phyloP scores from a whole-genome alignment of 2,329 filamentous ascomycete species.

The Neopestalotiopsis sp. region DNA sequence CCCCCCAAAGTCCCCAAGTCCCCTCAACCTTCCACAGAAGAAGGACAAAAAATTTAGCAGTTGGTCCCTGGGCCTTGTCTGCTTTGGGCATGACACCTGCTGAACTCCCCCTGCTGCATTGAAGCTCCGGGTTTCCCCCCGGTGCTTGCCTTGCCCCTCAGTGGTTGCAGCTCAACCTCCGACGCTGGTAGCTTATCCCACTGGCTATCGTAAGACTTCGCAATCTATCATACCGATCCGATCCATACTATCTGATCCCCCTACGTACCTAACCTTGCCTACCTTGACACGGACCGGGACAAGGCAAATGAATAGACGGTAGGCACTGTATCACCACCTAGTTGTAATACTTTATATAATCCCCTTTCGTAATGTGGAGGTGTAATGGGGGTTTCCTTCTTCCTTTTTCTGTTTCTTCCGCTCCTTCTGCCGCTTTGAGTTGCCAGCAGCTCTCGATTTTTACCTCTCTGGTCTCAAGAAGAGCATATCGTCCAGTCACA shows the following conservation, averaged over 20 bases:
- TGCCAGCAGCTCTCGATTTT: neutral
- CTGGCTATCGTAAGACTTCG: neutral
- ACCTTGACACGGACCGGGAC: too few relatives aligned
- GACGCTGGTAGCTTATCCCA: slow-evolving; percentile 12
- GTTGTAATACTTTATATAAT: slow-evolving; percentile 15
- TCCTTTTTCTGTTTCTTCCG: slow-evolving; percentile 4
- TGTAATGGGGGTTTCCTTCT: slow-evolving; percentile 8
- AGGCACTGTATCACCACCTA: slow-evolving; percentile 5
- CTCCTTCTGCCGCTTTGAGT: neutral
- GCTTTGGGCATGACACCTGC: slow-evolving; percentile 6
- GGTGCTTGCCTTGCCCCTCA: neutral
- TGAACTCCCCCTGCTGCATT: neutral
- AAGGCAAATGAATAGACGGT: neutral
- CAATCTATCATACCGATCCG: slow-evolving; percentile 3
- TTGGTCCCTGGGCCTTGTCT: neutral
- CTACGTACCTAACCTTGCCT: neutral
- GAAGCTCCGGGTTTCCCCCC: slow-evolving; percentile 8
- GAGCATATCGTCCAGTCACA: neutral
- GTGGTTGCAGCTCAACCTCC: slow-evolving; percentile 7
- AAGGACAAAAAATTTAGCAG: neutral
- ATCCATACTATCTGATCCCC: neutral
- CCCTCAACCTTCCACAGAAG: neutral
- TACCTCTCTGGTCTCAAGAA: neutral
- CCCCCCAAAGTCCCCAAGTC: too few relatives aligned
- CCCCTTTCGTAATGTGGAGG: slow-evolving; percentile 15